Evolutionary conservation across 1,139 yeast genomes (phyloP).

Genomic region (Suhomyces wounanorum): DNA sequence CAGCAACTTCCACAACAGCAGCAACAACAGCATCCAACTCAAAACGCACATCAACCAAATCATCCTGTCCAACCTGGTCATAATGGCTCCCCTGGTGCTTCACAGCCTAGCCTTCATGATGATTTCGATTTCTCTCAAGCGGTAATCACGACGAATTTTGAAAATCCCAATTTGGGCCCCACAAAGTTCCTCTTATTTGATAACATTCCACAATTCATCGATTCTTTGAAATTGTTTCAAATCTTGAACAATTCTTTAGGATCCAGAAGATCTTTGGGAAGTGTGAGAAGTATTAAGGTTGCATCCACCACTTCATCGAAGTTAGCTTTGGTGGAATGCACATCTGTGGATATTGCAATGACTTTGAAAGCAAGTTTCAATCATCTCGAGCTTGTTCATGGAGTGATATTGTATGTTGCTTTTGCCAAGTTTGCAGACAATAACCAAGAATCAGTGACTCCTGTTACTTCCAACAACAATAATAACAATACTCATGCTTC

Average conservation of each 20-base stretch:
- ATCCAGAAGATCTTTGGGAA: conserved; percentile 27
- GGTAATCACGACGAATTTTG: conserved; percentile 59
- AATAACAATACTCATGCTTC: not conserved
- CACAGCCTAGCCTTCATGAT: conserved; percentile 50
- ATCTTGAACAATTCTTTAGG: conserved; percentile 34
- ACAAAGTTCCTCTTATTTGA: conserved; percentile 77
- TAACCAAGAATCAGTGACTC: not conserved
- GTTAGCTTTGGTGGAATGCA: conserved; percentile 73
- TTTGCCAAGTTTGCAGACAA: conserved; percentile 60
- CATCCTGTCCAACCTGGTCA: not conserved
- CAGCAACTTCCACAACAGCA: conserved; percentile 10
- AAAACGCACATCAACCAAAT: not conserved
- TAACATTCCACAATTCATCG: conserved; percentile 61
- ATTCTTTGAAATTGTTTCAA: conserved; percentile 38
- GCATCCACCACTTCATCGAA: conserved; percentile 42
- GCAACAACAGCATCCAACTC: conserved; percentile 18
- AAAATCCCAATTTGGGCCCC: conserved; percentile 70
- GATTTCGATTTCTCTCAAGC: conserved; percentile 52
- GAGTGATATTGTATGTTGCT: conserved; percentile 62
- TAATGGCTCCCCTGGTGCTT: conserved; percentile 7
- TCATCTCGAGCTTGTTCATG: conserved; percentile 81
- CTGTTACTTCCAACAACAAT: conserved; percentile 1
- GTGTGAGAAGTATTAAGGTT: conserved; percentile 53
- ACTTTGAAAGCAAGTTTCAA: conserved; percentile 73
- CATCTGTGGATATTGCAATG: conserved; percentile 71